These are phyloP conservation scores for Parafenestella ontariensis DNA, from an alignment of 2,329 filamentous ascomycete species.

Conservation along the genomic window DNA sequence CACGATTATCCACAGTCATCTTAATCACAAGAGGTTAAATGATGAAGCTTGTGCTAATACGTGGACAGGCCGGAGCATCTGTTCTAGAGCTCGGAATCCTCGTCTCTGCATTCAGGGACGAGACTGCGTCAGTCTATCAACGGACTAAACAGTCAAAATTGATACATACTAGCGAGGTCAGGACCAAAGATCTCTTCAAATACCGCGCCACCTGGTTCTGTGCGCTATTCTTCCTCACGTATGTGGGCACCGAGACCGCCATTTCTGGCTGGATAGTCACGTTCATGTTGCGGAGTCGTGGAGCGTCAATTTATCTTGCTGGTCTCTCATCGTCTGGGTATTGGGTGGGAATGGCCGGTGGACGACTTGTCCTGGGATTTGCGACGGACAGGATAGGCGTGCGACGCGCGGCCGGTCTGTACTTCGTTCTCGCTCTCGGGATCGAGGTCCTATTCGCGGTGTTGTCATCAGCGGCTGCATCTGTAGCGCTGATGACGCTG, in stretches of 20 bases:
- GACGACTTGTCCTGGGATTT: conserved; percentile 41
- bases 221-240: conserved; percentile 53
- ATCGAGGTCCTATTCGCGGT: conserved; percentile 31
- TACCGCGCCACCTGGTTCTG: conserved; percentile 52
- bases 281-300: conserved; percentile 54
- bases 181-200: conserved; percentile 36
- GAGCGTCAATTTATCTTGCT: conserved; percentile 46
- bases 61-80: conserved; percentile 21
- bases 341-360: conserved; percentile 55
- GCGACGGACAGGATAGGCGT: conserved; percentile 39
- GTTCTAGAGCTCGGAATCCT: conserved; percentile 36
- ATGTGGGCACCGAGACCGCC: conserved; percentile 55
- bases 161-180: conserved; percentile 1
- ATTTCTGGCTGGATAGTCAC: conserved; percentile 58
- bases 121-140: conserved; percentile 44
- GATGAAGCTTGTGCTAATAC: conserved; percentile 10
- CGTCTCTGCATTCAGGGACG: conserved; percentile 48
- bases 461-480: conserved; percentile 23
- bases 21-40: not conserved
- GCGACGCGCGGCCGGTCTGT: conserved; percentile 31
- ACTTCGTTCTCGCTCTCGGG: conserved; percentile 29
- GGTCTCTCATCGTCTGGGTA: conserved; percentile 54
- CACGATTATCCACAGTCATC: not conserved
- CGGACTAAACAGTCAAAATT: conserved; percentile 25
- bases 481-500: conserved; percentile 41